Evolutionary conservation across 495 filamentous ascomycete species (phyloP).

Genomic region (Hypomontagnella monticulosa): DNA sequence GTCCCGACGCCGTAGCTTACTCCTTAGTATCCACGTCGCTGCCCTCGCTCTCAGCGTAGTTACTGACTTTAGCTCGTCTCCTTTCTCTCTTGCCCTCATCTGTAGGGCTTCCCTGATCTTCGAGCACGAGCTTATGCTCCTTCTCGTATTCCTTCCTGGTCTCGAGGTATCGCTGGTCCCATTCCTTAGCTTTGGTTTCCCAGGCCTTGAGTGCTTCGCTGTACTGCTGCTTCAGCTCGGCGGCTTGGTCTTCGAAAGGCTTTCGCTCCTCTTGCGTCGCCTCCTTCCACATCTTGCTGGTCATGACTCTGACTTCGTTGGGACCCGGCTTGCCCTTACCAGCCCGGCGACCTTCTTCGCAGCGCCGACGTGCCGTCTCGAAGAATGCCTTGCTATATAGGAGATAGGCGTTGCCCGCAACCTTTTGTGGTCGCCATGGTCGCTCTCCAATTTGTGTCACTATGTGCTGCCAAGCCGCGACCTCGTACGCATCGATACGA

Average conservation of each 20-base stretch:
- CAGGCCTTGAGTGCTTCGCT: constrained; percentile 66
- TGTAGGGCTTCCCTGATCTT: constrained; percentile 29
- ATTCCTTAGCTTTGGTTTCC: constrained; percentile 66
- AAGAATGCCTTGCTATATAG: constrained; percentile 84
- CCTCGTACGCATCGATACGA: constrained; percentile 74
- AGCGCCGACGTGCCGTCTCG: constrained; percentile 74
- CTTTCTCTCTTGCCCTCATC: constrained; percentile 40
- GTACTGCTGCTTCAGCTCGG: constrained; percentile 71
- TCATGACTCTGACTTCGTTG: constrained; percentile 82
- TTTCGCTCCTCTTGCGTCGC: constrained; percentile 70
- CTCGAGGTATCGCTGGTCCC: constrained; percentile 71
- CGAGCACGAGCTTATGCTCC: constrained; percentile 60
- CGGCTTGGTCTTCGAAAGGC: constrained; percentile 78
- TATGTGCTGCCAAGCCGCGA: constrained; percentile 74
- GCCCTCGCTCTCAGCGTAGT: constrained; percentile 51
- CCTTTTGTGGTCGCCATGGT: constrained; percentile 73
- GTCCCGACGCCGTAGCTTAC: not conserved
- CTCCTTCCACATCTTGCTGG: constrained; percentile 90
- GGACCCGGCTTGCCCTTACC: constrained; percentile 73
- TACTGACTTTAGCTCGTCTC: constrained; percentile 49
- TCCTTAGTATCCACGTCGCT: constrained; percentile 39
- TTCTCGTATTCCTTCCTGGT: constrained; percentile 71
- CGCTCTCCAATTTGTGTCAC: constrained; percentile 75
- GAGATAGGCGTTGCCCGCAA: constrained; percentile 76
- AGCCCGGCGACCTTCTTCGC: constrained; percentile 71